Base-by-base conservation (phyloP, 2,329 filamentous ascomycete genomes). In the Aspergillus ibericus region DNA sequence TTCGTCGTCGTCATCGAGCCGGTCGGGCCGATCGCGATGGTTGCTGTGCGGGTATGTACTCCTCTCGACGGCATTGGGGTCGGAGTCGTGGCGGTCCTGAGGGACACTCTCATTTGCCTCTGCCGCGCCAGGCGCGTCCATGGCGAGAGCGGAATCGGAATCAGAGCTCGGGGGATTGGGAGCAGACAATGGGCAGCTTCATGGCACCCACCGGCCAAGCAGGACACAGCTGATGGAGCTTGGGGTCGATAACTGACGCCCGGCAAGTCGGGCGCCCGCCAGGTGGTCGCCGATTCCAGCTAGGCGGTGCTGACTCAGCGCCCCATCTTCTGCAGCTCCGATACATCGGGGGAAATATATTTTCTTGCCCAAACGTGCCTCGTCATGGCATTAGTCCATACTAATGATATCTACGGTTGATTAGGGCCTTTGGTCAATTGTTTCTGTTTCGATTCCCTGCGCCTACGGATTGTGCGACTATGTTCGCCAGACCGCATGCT, bases 71-170 rank as follows among this genome's bases (percentile, higher is more conserved):
- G 55, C 53, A 44, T 65, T 60, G 46, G 60, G 49, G 32, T 65
- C 59, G 47, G 55, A 64, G 58, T 65, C 61, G 18, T 60, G 38
- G 36, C 60, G 61, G 46, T 63, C 63, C 56, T 64, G 66, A 44
- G 53, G 60, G 59, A 64, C 58, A 62, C 60, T 65, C 49, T 63
- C 66, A 27, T 64, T 64, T 56, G 66, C 64, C 65, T 66, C 63
- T 60, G 59, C 70, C 63, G 70, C 67, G 66, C 72, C 72, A 68
- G 69, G 72, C 68, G 73, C 72, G 62, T 75, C 74, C 75, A 77
- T 77, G 63, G 66, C 67, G 64, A 69, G 59, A 69, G 65, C 65
- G 65, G 67, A 60, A 65, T 65, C 60, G 66, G 65, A 56, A 62
- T 63, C 63, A 53, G 60, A 67, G 63, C 67, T 63, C 38, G 29